phyloP scores from a whole-genome alignment of 495 filamentous ascomycete genomes.

The Pyronema domesticum region DNA sequence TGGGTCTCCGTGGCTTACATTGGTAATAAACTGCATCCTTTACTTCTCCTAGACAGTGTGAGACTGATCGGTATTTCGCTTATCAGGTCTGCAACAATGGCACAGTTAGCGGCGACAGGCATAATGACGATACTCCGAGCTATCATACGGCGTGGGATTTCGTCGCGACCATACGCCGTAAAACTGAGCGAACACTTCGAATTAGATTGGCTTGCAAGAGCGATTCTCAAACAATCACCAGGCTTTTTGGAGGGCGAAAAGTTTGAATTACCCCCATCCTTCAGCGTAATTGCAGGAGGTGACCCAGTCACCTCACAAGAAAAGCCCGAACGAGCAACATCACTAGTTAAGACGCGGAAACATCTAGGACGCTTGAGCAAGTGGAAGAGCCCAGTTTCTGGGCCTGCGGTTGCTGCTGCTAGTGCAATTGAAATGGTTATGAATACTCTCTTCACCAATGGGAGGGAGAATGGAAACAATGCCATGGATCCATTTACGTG shows the following conservation, averaged over 20 bases:
- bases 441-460: slow-evolving; percentile 4
- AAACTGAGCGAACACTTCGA: slow-evolving; percentile 1
- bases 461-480: background rate
- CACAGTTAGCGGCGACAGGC: slow-evolving; percentile 6
- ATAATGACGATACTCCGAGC: slow-evolving; percentile 8
- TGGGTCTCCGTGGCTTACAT: slow-evolving; percentile 32
- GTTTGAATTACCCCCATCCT: background rate
- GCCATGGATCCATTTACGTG: background rate
- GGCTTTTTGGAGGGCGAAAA: background rate
- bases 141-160: slow-evolving; percentile 5
- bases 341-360: background rate
- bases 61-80: slow-evolving; percentile 1
- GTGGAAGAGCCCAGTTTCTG: slow-evolving; percentile 3
- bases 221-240: background rate
- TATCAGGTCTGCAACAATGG: slow-evolving; percentile 10
- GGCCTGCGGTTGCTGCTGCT: slow-evolving; percentile 3
- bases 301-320: background rate
- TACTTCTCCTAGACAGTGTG: background rate
- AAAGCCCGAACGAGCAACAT: background rate
- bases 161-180: background rate
- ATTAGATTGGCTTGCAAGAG: slow-evolving; percentile 8
- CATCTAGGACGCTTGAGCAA: slow-evolving; percentile 2
- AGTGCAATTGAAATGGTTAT: slow-evolving; percentile 8
- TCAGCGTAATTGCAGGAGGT: background rate
- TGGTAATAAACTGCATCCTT: too few species aligned